Percentiles rank a stretch among this genome's conserved stretches.
Conservation (phyloP, 2,329 filamentous ascomycete species). For the Ascomycota sp. region DNA sequence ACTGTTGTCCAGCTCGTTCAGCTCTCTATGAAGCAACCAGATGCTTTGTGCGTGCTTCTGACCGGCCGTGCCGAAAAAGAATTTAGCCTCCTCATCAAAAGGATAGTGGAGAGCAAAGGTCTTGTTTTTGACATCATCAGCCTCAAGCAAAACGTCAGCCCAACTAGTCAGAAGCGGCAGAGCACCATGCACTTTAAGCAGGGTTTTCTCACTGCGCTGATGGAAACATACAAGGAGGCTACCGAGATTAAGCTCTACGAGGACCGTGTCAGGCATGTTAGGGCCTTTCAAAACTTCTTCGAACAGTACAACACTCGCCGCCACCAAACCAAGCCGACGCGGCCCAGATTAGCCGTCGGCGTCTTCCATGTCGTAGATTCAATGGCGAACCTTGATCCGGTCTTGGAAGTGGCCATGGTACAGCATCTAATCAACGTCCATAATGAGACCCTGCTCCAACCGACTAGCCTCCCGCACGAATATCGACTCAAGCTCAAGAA, state of each 20-base stretch:
- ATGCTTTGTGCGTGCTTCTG: constrained; percentile 66
- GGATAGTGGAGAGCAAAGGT: constrained; percentile 56
- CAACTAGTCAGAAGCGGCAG: constrained; percentile 55
- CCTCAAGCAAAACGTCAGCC: constrained; percentile 69
- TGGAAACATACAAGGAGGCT: constrained; percentile 69
- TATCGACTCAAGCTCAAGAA: constrained; percentile 54
- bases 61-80: constrained; percentile 65
- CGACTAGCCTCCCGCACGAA: constrained; percentile 14
- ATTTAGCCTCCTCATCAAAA: constrained; percentile 62
- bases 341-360: constrained; percentile 51
- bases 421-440: constrained; percentile 80
- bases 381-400: constrained; percentile 52
- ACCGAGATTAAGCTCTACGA: constrained; percentile 66
- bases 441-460: constrained; percentile 33
- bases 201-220: constrained; percentile 54
- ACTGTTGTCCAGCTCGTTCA: constrained; percentile 62
- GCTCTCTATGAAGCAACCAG: constrained; percentile 65
- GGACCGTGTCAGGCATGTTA: constrained; percentile 46
- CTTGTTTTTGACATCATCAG: constrained; percentile 77
- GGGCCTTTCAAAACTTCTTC: constrained; percentile 73
- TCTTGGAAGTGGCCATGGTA: constrained; percentile 62
- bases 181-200: constrained; percentile 91
- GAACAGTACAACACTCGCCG: constrained; percentile 51
- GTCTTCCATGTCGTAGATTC: constrained; percentile 73
- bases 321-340: constrained; percentile 25